Evolutionary conservation across 2,329 filamentous ascomycete genomes (phyloP), one percentile per base, ranked within the genome.

Genomic region (Cercospora brassicicola): DNA sequence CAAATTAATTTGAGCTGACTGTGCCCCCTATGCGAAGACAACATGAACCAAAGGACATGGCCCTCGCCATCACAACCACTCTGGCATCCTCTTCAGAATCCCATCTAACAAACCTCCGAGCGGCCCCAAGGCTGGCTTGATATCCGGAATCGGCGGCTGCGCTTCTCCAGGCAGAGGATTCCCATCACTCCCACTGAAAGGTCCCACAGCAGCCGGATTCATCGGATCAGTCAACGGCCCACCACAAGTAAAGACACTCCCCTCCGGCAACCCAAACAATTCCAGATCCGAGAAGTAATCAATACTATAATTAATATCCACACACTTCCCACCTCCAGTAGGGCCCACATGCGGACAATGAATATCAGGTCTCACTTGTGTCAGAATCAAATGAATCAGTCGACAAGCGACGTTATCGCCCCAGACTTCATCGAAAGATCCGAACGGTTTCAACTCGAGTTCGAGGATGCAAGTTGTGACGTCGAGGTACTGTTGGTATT

Each of bases 351-450:
- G 75, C 13, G 75, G 69, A 67, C 76, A 78, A 62, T 78, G 76
- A 3, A 74, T 70, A 18, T 75, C 72, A 10, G 76, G 76, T 11
- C 72, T 42, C 2, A 76, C 67, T 3, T 63, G 53, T 0, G 76
- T 75, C 13, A 83, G 73, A n/a, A 83, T 74, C 26, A 82, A 66
- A 69, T 83, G 82, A 36, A 83, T 80, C 7, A 74, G 76, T 2
- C 81, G 74, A 69, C 81, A 83, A 23, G 81, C 80, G 8, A 83
- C 73, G 57, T 82, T 82, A 68, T 84, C 81, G 10, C 79, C 81
- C 79, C 80, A 83, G 0, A 78, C 78, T 68, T 82, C 78, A 62
- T 82, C 79, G 64, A 81, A 83, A 26, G 71, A 79, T 1, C 81
- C 81, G 63, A 80, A 82, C 0, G 73, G 67, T 71, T 81, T 81